phyloP scores from a whole-genome alignment of 257 asterid genomes.

The Solanum paucissectum region DNA sequence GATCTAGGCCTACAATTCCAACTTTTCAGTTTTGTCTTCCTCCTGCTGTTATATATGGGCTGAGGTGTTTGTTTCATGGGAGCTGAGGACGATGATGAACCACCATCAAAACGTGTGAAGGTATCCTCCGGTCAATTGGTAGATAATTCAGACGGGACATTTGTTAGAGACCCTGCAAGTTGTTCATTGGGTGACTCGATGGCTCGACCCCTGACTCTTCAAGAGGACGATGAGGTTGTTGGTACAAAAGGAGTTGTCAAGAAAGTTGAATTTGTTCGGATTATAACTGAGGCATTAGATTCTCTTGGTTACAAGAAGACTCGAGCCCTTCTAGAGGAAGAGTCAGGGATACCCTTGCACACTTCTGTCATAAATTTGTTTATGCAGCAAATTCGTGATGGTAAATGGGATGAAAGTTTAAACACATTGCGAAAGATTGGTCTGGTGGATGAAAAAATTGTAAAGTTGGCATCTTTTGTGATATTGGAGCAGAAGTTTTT shows the following conservation, averaged over 20 bases:
- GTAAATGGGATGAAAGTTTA: conserved; percentile 79
- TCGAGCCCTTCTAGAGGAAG: conserved; percentile 60
- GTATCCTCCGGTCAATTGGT: conserved; percentile 34
- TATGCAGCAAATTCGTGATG: conserved; percentile 65
- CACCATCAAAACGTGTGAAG: conserved; percentile 82
- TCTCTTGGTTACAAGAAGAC: conserved; percentile 71
- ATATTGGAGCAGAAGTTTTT: conserved; percentile 80
- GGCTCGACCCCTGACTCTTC: conserved; percentile 54
- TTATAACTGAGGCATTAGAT: conserved; percentile 68
- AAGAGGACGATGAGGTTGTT: conserved; percentile 60
- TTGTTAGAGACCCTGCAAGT: conserved; percentile 38
- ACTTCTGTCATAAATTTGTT: conserved; percentile 43
- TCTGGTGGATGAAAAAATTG: conserved; percentile 34
- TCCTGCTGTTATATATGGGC: conserved; percentile 43
- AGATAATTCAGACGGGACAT: conserved; percentile 37
- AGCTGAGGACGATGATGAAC: conserved; percentile 75
- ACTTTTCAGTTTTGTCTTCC: not conserved
- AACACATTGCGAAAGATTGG: conserved; percentile 38
- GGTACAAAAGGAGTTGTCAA: conserved; percentile 64
- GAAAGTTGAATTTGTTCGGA: conserved; percentile 65
- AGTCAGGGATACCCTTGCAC: conserved; percentile 61
- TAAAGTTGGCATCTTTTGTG: conserved; percentile 54
- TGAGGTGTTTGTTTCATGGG: conserved; percentile 81
- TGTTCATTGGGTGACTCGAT: conserved; percentile 40
- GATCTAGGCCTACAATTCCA: conserved; percentile 3